phyloP scores from a whole-genome alignment of 768 basidiomycete genomes.

The Psilocybe cyanescens region DNA sequence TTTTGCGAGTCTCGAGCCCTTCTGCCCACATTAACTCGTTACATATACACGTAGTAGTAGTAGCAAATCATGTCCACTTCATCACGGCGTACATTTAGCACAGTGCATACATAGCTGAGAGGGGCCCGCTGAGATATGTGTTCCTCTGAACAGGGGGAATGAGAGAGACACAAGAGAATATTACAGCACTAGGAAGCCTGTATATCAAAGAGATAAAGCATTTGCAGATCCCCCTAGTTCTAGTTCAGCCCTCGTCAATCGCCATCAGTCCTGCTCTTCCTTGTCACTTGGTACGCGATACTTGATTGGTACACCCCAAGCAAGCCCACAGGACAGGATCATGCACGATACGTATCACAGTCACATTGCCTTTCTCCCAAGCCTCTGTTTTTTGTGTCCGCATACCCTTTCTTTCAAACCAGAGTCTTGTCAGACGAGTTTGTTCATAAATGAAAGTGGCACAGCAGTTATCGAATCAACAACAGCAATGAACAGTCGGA shows the following conservation, averaged over 20 bases:
- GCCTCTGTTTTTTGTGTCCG: not conserved
- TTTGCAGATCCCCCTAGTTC: slow-evolving; percentile 26
- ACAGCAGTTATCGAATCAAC: too few species aligned
- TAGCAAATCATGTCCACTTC: not conserved
- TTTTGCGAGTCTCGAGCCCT: not conserved
- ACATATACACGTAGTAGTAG: slow-evolving; percentile 7
- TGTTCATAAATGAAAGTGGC: too few species aligned
- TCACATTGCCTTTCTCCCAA: slow-evolving; percentile 16
- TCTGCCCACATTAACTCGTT: slow-evolving; percentile 11
- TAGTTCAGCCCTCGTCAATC: slow-evolving; percentile 32
- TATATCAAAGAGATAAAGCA: slow-evolving; percentile 11
- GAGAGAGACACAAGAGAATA: not conserved
- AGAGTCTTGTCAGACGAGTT: too few species aligned
- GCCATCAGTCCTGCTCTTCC: slow-evolving; percentile 25
- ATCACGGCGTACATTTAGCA: not conserved
- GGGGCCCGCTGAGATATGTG: too few species aligned
- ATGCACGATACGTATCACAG: slow-evolving; percentile 7
- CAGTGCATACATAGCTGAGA: not conserved
- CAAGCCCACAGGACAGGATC: not conserved
- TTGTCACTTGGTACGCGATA: slow-evolving; percentile 22
- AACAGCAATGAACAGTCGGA: not conserved
- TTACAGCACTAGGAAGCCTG: slow-evolving; percentile 16
- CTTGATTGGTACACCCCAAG: not conserved
- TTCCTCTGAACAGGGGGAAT: not conserved
- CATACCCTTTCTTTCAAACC: too few species aligned